Base-by-base conservation (phyloP, 2,329 filamentous ascomycete genomes). In the Exophiala dermatitidis region DNA sequence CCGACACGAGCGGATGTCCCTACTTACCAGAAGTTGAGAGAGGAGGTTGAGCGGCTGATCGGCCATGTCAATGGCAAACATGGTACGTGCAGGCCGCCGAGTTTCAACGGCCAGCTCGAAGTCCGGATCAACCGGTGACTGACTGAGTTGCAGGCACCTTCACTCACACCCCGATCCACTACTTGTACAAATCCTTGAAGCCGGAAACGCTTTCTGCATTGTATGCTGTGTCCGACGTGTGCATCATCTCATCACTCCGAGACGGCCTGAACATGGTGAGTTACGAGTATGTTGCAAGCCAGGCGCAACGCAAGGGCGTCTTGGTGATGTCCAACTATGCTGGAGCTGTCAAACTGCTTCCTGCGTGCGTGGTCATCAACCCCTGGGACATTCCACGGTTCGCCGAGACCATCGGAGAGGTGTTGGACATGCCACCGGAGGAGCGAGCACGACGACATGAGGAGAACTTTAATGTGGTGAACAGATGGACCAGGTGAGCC, bases 221-320 rank as follows among this genome's bases (percentile, higher is more conserved):
- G 4, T 97, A 97, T 67, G 86, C 88, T 19, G 82, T 91, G 12
- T 89, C 88, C 2, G 90, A 95, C 66, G 86, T 87, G 46, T 95
- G 90, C 66, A 78, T 96, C 3, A 88, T 94, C 38, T 91, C 86
- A 2, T 95, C 87, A 0, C 95, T 86, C 3, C 84, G 91, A 41
- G 91, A 97, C 66, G 91, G 91, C 65, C 96, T 97, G 90, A 97
- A 97, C 69, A 79, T 97, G 9, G 91, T 97, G 19, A 91, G 89
- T 0, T 96, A 95, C 71, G 91, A 97, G 71, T 97, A 96, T 72
- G 93, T 96, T 57, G 90, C 90, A 10, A 90, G 88, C 26, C 91
- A 96, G 68, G 80, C 85, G 62, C 80, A 91, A 64, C 82, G 86
- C 50, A 87, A 95, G 66, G 91, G 91, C 44, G 86, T 90, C 48